These are phyloP conservation scores for Serpula lacrymans DNA, from an alignment of 768 basidiomycete genomes.

Conservation along the genomic window DNA sequence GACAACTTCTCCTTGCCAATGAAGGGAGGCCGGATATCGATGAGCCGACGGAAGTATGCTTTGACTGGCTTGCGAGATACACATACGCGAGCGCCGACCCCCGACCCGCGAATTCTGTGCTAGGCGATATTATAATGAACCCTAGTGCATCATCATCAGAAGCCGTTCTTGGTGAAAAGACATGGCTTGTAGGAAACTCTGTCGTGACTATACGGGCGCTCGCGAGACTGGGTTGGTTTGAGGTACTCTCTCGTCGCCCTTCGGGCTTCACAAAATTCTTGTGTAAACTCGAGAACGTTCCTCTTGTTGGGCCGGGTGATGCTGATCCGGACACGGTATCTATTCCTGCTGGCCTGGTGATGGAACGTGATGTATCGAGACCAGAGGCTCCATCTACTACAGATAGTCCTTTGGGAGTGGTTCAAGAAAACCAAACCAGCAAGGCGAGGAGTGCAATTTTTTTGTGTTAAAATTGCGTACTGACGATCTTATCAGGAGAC, in stretches of 20 bases:
- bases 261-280: slow-evolving; percentile 87
- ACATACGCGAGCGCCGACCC: slow-evolving; percentile 94
- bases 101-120: slow-evolving; percentile 72
- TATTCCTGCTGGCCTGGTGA: slow-evolving; percentile 67
- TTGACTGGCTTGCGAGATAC: slow-evolving; percentile 96
- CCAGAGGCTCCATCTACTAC: slow-evolving; percentile 25
- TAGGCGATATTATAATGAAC: slow-evolving; percentile 77
- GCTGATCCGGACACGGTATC: slow-evolving; percentile 77
- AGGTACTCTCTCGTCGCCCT: slow-evolving; percentile 78
- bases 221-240: slow-evolving; percentile 79
- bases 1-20: slow-evolving; percentile 83
- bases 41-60: slow-evolving; percentile 91
- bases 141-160: slow-evolving; percentile 36
- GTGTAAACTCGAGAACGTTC: slow-evolving; percentile 85
- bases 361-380: slow-evolving; percentile 52
- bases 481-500: slow-evolving; percentile 1
- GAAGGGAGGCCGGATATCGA: slow-evolving; percentile 72
- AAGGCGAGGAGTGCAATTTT: background rate
- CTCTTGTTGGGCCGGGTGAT: slow-evolving; percentile 80
- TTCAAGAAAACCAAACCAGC: slow-evolving; percentile 14
- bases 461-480: background rate
- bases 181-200: slow-evolving; percentile 84
- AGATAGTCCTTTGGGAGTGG: slow-evolving; percentile 14
- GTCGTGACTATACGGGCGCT: slow-evolving; percentile 80
- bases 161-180: slow-evolving; percentile 54